phyloP scores from a whole-genome alignment of 805 yeast genomes.

The Pichia deserticola region DNA sequence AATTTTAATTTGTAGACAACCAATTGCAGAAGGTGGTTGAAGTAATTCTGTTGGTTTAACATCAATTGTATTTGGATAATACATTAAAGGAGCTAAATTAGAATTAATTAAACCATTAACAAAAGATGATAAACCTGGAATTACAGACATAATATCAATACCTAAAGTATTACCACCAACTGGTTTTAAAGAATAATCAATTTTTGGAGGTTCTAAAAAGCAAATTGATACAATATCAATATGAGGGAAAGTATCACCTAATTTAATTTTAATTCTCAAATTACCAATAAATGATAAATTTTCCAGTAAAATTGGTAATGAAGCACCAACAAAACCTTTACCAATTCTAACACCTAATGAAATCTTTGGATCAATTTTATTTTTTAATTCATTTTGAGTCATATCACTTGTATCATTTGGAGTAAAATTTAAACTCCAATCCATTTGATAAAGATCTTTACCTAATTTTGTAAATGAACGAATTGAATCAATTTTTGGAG shows the following conservation, averaged over 20 bases:
- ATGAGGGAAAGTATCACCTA: slow-evolving; percentile 68
- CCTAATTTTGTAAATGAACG: slow-evolving; percentile 68
- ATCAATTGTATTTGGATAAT: slow-evolving; percentile 76
- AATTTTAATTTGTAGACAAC: slow-evolving; percentile 59
- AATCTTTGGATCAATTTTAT: slow-evolving; percentile 71
- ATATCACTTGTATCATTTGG: slow-evolving; percentile 79
- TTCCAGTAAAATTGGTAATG: slow-evolving; percentile 71
- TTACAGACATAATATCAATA: slow-evolving; percentile 72
- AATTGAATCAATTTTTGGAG: slow-evolving; percentile 67
- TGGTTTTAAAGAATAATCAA: slow-evolving; percentile 76
- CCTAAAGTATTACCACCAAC: slow-evolving; percentile 89
- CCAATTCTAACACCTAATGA: slow-evolving; percentile 77
- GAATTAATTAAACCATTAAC: slow-evolving; percentile 65
- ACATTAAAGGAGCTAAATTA: slow-evolving; percentile 66
- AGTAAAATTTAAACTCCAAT: slow-evolving; percentile 73
- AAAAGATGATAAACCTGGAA: slow-evolving; percentile 71
- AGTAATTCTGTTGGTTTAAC: slow-evolving; percentile 66
- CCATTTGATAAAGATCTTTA: slow-evolving; percentile 66
- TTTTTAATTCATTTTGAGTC: slow-evolving; percentile 67
- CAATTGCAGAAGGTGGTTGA: slow-evolving; percentile 62
- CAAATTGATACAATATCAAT: slow-evolving; percentile 64
- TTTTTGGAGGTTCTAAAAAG: slow-evolving; percentile 69
- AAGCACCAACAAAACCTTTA: slow-evolving; percentile 70
- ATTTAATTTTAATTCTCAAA: slow-evolving; percentile 54
- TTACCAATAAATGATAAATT: slow-evolving; percentile 72